Evolutionary conservation across 805 yeast species (phyloP).

Genomic region (Barnettozyma wickerhamii): DNA sequence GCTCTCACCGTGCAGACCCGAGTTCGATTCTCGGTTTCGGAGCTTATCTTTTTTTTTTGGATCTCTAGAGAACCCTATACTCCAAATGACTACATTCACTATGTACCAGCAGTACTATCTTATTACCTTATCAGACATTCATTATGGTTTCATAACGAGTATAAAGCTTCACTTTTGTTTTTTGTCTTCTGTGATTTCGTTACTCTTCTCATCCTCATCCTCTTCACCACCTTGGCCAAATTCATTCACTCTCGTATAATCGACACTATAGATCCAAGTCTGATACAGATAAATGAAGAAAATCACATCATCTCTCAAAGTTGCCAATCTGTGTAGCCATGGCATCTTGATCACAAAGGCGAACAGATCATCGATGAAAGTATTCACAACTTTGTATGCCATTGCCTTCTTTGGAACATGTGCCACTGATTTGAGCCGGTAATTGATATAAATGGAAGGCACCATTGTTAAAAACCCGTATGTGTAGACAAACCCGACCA

Average conservation of each 20-base stretch:
- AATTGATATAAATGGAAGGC: slow-evolving; percentile 38
- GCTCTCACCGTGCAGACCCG: too few species aligned
- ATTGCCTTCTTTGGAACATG: slow-evolving; percentile 38
- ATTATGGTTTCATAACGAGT: background rate
- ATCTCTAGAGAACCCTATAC: too few species aligned
- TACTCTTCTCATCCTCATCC: slow-evolving; percentile 14
- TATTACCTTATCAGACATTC: too few species aligned
- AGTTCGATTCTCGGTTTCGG: too few species aligned
- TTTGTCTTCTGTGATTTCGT: slow-evolving; percentile 1
- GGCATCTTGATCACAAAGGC: slow-evolving; percentile 41
- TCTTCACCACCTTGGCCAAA: slow-evolving; percentile 33
- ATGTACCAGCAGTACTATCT: too few species aligned
- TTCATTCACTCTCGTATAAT: slow-evolving; percentile 34
- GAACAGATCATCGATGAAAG: slow-evolving; percentile 37
- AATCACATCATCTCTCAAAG: slow-evolving; percentile 38
- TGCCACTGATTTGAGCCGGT: slow-evolving; percentile 38
- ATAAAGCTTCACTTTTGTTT: background rate
- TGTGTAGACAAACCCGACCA: slow-evolving; percentile 38
- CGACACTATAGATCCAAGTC: slow-evolving; percentile 38
- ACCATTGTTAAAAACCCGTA: slow-evolving; percentile 37
- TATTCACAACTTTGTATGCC: slow-evolving; percentile 37
- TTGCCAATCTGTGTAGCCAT: slow-evolving; percentile 35
- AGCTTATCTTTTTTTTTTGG: too few species aligned
- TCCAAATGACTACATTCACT: too few species aligned
- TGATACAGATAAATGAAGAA: slow-evolving; percentile 37